Base-by-base conservation (phyloP, 768 basidiomycete species). In the Russula sp. region DNA sequence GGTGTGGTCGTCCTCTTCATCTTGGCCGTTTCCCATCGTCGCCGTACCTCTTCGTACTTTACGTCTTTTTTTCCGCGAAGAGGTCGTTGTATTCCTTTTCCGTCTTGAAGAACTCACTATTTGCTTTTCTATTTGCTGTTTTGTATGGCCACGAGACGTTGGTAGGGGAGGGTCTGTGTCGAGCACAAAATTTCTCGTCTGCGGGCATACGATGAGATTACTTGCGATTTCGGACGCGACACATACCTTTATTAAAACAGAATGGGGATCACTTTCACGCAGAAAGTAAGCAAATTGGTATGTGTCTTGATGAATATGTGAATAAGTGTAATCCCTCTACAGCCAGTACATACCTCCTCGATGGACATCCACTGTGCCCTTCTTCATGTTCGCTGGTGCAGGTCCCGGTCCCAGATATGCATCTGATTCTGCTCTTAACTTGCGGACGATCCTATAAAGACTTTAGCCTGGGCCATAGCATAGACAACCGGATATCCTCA, bases 231-330 rank as follows among this genome's bases (percentile, higher is more conserved):
- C 49, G 49, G 7, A 16, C 29, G 38, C 48, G 52, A 10, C 10
- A n/a, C 36, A 7, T 65, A 88, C 93, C 79, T 96, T 96, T 67
- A 90, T 75, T 8, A 93, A 76, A 2, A 94, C 79, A 0, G 89
- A 84, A 72, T 95, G 90, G 10, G 88, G 81, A 55, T 93, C 91
- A 2, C 83, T 85, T 73, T 85, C 86, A 25, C 91, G 83, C 66
- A 95, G 77, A 74, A 94, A 96, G 71, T 92, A 96, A 51, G 88
- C 92, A 71, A 92, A 93, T 66, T 96, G 93, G 69, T 95, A 96
- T 0, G 81, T 81, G 62, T 89, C 93, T 95, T 70, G 20, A 51
- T 16, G 32, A 22, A 36, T 7, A 42, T 18, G 49, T 53, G 58
- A 53, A 55, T 54, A 59, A 55, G 53, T 34, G 47, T 5, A 51